Conservation (phyloP, 2,329 filamentous ascomycete genomes). For the Phyllosticta ampelicida region DNA sequence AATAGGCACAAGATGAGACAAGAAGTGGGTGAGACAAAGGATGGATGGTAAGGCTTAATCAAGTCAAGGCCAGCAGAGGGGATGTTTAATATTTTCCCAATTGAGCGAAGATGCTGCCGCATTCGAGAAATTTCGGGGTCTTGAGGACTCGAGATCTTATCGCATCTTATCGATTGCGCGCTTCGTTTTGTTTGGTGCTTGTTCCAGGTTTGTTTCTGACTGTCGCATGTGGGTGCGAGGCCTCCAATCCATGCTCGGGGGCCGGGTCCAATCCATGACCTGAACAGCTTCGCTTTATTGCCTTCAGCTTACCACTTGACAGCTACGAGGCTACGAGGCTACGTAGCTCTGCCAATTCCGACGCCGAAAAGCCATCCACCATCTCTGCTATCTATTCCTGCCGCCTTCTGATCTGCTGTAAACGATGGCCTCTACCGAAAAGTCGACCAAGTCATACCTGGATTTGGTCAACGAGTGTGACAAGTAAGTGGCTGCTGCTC, state of each 20-base stretch:
- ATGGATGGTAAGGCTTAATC: neutral
- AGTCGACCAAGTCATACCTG: conserved; percentile 35
- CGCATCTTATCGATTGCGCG: conserved; percentile 6
- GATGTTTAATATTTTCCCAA: conserved; percentile 6
- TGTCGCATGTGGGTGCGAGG: too few relatives aligned
- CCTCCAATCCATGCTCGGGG: neutral
- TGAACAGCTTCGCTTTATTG: neutral
- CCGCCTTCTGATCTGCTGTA: neutral
- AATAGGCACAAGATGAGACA: neutral
- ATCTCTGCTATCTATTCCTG: neutral
- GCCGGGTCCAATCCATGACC: neutral
- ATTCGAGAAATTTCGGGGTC: conserved; percentile 8
- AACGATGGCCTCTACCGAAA: conserved; percentile 2
- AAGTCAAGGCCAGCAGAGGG: neutral
- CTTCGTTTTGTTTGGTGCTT: neutral
- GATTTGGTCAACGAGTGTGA: conserved; percentile 49
- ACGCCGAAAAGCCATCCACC: neutral
- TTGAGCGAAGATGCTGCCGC: conserved; percentile 6
- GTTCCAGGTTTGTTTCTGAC: neutral
- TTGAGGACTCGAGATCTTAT: conserved; percentile 2
- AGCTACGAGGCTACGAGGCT: too few relatives aligned
- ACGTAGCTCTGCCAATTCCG: neutral
- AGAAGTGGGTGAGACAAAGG: too few relatives aligned
- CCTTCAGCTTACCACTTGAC: neutral
- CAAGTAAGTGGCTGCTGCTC: conserved; percentile 26